A percentile compares a stretch with the other conserved stretches of the same genome.
phyloP scores from a whole-genome alignment of 805 yeast species.

The Zygotorulaspora danielsina region DNA sequence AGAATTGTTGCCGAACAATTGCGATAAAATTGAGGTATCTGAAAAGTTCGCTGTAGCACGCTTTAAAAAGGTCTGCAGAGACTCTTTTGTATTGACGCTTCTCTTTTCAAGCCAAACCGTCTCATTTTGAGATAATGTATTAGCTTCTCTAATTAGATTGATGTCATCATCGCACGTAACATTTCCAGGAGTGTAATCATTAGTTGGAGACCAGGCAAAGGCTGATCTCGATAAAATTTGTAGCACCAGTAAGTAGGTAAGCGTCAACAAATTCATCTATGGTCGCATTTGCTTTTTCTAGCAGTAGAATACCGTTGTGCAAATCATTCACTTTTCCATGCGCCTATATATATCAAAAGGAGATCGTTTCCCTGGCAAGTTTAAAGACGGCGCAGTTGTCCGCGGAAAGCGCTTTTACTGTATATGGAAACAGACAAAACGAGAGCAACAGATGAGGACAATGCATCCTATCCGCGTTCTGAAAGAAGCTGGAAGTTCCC shows the following conservation, averaged over 20 bases:
- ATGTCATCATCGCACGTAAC: conserved; percentile 49
- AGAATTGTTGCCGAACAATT: conserved; percentile 20
- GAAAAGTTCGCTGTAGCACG: conserved; percentile 26
- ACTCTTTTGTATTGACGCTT: conserved; percentile 43
- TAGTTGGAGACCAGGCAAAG: conserved; percentile 50
- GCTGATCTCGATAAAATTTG: conserved; percentile 4
- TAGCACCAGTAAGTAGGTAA: conserved; percentile 3
- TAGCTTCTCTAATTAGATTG: conserved; percentile 47
- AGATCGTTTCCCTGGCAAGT: not conserved
- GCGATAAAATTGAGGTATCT: conserved; percentile 17
- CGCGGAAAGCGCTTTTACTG: not conserved
- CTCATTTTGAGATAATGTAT: conserved; percentile 44
- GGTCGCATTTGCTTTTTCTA: not conserved
- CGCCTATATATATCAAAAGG: not conserved
- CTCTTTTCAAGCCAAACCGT: conserved; percentile 48
- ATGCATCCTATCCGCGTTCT: too few relatives aligned
- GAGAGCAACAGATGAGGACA: too few relatives aligned
- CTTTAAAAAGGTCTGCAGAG: conserved; percentile 35
- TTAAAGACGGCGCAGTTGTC: not conserved
- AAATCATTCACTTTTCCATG: not conserved
- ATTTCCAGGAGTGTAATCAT: conserved; percentile 58
- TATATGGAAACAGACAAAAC: not conserved
- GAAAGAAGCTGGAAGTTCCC: too few relatives aligned
- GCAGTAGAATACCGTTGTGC: not conserved
- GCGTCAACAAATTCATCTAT: not conserved